phyloP scores from a whole-genome alignment of 768 basidiomycete species.

The Lentinula guzmanii region DNA sequence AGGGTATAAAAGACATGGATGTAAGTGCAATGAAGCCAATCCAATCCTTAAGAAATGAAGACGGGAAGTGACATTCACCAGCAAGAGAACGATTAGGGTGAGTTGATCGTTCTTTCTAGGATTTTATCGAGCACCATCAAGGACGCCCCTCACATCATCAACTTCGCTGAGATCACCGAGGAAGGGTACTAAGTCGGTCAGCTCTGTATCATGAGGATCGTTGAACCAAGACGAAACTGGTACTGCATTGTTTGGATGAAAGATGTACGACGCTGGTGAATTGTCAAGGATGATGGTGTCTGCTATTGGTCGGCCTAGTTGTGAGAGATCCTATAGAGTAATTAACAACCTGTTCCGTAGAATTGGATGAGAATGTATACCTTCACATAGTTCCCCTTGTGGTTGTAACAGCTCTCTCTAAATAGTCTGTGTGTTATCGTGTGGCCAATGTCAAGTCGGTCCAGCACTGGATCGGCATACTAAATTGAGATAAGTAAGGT shows the following conservation, averaged over 20 bases:
- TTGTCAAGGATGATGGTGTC: constrained; percentile 99
- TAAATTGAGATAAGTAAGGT: constrained; percentile 22
- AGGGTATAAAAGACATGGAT: constrained; percentile 4
- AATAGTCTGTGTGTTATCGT: constrained; percentile 94
- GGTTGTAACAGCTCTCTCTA: constrained; percentile 98
- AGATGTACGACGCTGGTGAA: constrained; percentile 98
- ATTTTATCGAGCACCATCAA: constrained; percentile 74
- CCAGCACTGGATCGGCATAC: constrained; percentile 98
- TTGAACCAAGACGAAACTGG: constrained; percentile 99
- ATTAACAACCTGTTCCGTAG: not conserved
- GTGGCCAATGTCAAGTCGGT: constrained; percentile 89
- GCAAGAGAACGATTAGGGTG: not conserved
- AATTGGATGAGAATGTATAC: constrained; percentile 29
- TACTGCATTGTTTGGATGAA: constrained; percentile 98
- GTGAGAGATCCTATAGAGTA: constrained; percentile 84
- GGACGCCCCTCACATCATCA: constrained; percentile 86
- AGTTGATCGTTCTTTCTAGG: not conserved
- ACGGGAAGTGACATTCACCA: not conserved
- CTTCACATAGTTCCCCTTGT: constrained; percentile 99
- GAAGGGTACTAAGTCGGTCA: constrained; percentile 94
- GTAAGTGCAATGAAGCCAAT: not conserved
- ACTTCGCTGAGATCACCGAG: constrained; percentile 80
- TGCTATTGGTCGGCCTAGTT: constrained; percentile 88
- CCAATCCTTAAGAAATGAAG: not conserved
- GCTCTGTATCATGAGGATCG: constrained; percentile 95